Evolutionary conservation across 768 basidiomycete species (phyloP).

Genomic region (Lactarius evosmus): DNA sequence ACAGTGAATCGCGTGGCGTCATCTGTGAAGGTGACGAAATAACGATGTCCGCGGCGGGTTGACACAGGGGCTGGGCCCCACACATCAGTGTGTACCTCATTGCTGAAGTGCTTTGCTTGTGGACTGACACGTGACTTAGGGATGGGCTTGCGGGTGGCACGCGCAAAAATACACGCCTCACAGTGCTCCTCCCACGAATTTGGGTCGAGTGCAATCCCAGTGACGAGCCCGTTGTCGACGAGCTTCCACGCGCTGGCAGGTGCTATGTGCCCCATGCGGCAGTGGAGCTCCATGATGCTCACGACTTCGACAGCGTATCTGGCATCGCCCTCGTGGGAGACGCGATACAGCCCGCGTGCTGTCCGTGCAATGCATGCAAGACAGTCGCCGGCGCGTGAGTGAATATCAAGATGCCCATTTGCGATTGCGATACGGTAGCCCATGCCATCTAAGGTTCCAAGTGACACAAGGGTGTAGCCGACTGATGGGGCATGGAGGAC

Average conservation of each 20-base stretch:
- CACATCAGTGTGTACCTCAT: not conserved
- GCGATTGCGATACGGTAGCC: not conserved
- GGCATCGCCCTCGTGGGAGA: not conserved
- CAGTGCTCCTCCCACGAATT: constrained; percentile 33
- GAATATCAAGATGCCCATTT: not conserved
- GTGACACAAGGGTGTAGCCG: too few species aligned
- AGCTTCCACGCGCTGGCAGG: constrained; percentile 30
- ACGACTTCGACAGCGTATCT: constrained; percentile 5
- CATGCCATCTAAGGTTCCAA: too few species aligned
- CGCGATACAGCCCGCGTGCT: not conserved
- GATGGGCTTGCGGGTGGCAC: not conserved
- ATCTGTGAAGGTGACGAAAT: not conserved
- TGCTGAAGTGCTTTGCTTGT: not conserved
- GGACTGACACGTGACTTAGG: not conserved
- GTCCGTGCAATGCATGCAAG: not conserved
- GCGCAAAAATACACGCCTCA: constrained; percentile 28
- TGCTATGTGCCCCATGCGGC: constrained; percentile 38
- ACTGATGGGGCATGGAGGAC: too few species aligned
- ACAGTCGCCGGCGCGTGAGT: not conserved
- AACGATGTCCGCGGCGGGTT: not conserved
- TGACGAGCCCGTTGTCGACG: not conserved
- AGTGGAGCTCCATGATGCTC: constrained; percentile 31
- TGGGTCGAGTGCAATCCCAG: not conserved
- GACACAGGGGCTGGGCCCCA: not conserved
- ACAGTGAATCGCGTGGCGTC: too few species aligned